Percentiles rank a stretch among this genome's conserved stretches.
phyloP scores from a whole-genome alignment of 192 early-diverging fungal genomes.

The Diversispora eburnea region DNA sequence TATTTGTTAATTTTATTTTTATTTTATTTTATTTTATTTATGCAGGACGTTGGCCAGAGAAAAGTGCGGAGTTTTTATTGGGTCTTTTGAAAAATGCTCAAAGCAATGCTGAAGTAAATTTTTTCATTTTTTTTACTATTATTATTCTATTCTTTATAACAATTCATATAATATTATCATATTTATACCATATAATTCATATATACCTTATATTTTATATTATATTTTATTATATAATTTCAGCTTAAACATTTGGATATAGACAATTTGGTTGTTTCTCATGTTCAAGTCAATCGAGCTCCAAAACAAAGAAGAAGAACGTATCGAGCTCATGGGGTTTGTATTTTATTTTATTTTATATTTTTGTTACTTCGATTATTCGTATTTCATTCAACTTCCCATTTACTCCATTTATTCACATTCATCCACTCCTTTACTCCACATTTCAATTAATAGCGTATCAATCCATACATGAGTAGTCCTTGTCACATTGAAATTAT shows the following conservation, averaged over 20 bases:
- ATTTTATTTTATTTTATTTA: neutral
- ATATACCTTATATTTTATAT: too few relatives aligned
- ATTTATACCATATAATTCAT: neutral
- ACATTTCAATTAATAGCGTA: conserved; percentile 29
- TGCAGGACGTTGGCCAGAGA: conserved; percentile 89
- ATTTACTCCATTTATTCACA: neutral
- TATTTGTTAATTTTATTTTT: neutral
- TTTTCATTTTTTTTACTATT: neutral
- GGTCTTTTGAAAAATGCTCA: conserved; percentile 96
- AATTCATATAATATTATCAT: neutral
- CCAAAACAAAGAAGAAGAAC: conserved; percentile 96
- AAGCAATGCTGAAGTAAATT: conserved; percentile 87
- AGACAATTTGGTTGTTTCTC: conserved; percentile 85
- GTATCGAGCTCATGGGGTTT: conserved; percentile 91
- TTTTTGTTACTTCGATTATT: neutral
- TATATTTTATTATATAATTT: too few relatives aligned
- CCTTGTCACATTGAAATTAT: conserved; percentile 97
- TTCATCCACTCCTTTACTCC: neutral
- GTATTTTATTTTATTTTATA: neutral
- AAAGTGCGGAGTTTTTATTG: conserved; percentile 90
- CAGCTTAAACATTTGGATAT: conserved; percentile 87
- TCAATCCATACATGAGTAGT: conserved; percentile 85
- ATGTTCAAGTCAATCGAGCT: conserved; percentile 98
- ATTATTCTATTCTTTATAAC: neutral
- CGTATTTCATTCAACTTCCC: too few relatives aligned